Conservation (phyloP, 352 stramenopile species). For the Pythium plurisporium region DNA sequence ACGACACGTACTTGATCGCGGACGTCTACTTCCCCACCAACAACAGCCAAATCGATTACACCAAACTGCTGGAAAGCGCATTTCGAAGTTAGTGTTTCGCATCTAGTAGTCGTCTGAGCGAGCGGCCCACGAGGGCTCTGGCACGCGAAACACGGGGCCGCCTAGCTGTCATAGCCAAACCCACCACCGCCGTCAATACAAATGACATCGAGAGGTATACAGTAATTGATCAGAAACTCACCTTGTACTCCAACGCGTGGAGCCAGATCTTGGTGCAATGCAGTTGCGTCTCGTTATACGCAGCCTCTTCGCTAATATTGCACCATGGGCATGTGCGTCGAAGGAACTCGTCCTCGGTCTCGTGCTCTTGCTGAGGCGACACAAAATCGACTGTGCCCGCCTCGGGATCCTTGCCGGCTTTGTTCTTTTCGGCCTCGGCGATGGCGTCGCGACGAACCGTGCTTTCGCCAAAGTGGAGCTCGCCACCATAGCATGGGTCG, state of each 20-base stretch:
- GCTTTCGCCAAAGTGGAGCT: slow-evolving; percentile 89
- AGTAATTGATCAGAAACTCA: too few relatives aligned
- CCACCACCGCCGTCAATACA: background rate
- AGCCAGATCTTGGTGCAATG: slow-evolving; percentile 87
- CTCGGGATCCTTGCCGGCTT: slow-evolving; percentile 22
- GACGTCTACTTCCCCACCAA: slow-evolving; percentile 72
- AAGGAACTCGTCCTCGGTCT: slow-evolving; percentile 75
- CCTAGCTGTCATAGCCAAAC: slow-evolving; percentile 39
- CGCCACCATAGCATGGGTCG: slow-evolving; percentile 95
- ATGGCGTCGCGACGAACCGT: slow-evolving; percentile 41
- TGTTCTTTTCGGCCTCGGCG: slow-evolving; percentile 37
- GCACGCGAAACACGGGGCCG: slow-evolving; percentile 52
- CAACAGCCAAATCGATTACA: slow-evolving; percentile 67
- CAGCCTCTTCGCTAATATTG: slow-evolving; percentile 49
- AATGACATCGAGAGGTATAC: too few relatives aligned
- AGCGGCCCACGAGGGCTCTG: slow-evolving; percentile 58
- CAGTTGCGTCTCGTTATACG: slow-evolving; percentile 80
- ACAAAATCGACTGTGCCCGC: slow-evolving; percentile 52
- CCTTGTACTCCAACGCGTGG: slow-evolving; percentile 85
- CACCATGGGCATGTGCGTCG: slow-evolving; percentile 77
- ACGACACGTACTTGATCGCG: slow-evolving; percentile 70
- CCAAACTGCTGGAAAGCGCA: slow-evolving; percentile 54
- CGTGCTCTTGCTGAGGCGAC: slow-evolving; percentile 41
- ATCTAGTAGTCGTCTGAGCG: slow-evolving; percentile 38
- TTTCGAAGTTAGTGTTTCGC: slow-evolving; percentile 34